Base-by-base conservation (phyloP, 805 yeast species). In the Metschnikowia drakensbergensis region DNA sequence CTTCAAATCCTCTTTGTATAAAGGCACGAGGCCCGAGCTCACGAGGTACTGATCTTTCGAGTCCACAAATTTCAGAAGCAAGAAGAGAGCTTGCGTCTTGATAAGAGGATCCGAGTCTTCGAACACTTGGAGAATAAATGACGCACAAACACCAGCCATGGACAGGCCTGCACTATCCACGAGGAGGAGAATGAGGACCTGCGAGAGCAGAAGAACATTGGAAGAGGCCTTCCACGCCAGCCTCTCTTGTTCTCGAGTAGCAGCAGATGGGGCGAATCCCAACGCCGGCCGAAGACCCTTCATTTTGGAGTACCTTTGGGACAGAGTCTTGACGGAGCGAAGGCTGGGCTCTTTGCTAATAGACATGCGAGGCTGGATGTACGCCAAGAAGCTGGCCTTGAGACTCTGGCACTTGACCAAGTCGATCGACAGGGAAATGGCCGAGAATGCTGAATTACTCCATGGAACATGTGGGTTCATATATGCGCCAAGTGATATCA, bases 91-190 rank as follows among this genome's bases (percentile, higher is more conserved):
- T 42, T 64, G 66, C 1, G 57, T 50, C 46, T 70, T 67, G 40
- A 62, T 55, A 5, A 45, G 33, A 5, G 65, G 62, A 26, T 64
- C 66, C 39, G 65, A 61, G 48, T 69, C 71, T 48, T 69, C 72
- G 35, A 69, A 57, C 5, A 71, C 55, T 40, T 67, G 68, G 17
- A 71, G 58, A 3, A 66, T 54, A 40, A 67, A 68, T 5, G 74
- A 60, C 8, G 71, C 57, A 9, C 67, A 45, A 17, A 33, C 17
- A 4, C 3, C 60, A n/a, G 6, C 61, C 28, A 37, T 35, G 36
- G 54, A 42, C 35, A 30, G 46, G 22, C 28, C 31, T 1, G 34
- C 10, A 3, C 38, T 29, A 39, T 49, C 52, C 29, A 42, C 35
- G 6, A 37, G 23, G 34, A 66, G 55, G 9, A 66, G 41, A 25